These are phyloP conservation scores for Begonia loranthoides DNA, from an alignment of 306 rosid species.

Conservation along the genomic window DNA sequence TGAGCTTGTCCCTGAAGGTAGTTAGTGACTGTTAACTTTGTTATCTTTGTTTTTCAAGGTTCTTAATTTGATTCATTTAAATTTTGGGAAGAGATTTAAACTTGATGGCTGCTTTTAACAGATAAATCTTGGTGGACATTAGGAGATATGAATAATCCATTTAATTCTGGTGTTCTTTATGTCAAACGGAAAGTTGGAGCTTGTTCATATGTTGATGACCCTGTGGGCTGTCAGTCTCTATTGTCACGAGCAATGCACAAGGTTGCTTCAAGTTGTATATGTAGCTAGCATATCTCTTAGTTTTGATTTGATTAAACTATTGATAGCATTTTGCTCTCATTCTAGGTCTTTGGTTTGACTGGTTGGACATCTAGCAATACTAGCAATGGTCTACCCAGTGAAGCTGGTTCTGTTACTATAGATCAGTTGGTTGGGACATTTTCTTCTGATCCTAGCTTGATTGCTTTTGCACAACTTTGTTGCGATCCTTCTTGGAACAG, in stretches of 20 bases:
- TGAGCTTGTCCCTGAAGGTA: constrained; percentile 77
- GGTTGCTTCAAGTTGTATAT: constrained; percentile 44
- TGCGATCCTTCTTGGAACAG: constrained; percentile 77
- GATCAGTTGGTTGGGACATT: constrained; percentile 91
- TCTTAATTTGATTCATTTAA: background rate
- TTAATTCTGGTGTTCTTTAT: constrained; percentile 79
- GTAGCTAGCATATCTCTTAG: background rate
- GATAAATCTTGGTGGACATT: constrained; percentile 94
- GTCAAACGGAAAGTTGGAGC: constrained; percentile 94
- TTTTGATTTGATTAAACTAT: constrained; percentile 3
- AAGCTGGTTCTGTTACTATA: constrained; percentile 59
- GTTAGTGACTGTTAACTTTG: background rate
- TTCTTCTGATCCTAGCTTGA: constrained; percentile 96
- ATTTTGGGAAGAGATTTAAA: background rate
- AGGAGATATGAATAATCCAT: constrained; percentile 71
- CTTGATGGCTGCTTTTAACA: constrained; percentile 17
- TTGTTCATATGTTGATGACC: constrained; percentile 97
- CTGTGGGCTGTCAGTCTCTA: constrained; percentile 87
- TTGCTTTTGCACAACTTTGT: constrained; percentile 93
- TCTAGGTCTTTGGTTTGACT: constrained; percentile 81
- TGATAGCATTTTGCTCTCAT: constrained; percentile 14
- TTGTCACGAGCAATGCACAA: constrained; percentile 95
- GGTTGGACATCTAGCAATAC: constrained; percentile 37
- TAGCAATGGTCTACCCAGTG: constrained; percentile 20
- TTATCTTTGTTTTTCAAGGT: constrained; percentile 2